Conservation (phyloP, 805 yeast species). For the Ogataea degrootiae region DNA sequence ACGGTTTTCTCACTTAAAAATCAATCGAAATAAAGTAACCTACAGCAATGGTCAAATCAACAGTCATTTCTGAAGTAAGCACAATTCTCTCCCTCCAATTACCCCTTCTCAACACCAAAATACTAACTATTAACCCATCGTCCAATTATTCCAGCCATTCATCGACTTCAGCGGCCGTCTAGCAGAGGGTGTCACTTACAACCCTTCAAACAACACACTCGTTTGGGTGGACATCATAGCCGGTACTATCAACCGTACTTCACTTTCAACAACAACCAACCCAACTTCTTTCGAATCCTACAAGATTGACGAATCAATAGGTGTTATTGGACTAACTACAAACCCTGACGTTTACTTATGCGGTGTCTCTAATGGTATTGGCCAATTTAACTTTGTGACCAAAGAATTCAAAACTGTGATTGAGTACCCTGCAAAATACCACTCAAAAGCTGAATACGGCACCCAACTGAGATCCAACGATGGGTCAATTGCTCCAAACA, state of each 20-base stretch:
- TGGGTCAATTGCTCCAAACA: constrained; percentile 73
- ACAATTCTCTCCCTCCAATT: neutral
- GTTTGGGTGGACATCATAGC: constrained; percentile 44
- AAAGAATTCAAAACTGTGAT: constrained; percentile 33
- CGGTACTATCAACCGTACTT: constrained; percentile 37
- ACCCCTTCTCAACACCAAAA: neutral
- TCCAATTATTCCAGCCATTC: constrained; percentile 15
- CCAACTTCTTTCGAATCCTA: constrained; percentile 31
- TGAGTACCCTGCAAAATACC: constrained; percentile 37
- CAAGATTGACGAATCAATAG: constrained; percentile 43
- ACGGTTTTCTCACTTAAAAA: too few relatives aligned
- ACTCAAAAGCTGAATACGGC: constrained; percentile 22
- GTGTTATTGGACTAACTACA: constrained; percentile 66
- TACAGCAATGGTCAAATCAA: constrained; percentile 9
- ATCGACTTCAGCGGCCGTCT: constrained; percentile 38
- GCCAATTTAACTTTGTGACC: constrained; percentile 42
- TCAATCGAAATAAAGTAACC: too few relatives aligned
- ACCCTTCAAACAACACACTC: constrained; percentile 47
- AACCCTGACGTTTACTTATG: constrained; percentile 50
- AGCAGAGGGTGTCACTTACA: constrained; percentile 65
- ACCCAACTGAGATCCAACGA: constrained; percentile 64
- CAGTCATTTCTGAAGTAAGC: constrained; percentile 13
- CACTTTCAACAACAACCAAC: constrained; percentile 12
- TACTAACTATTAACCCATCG: neutral
- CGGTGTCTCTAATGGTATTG: constrained; percentile 66